These are phyloP conservation scores for Oryza australiensis DNA, from an alignment of 176 grass and related monocot species.

Conservation along the genomic window DNA sequence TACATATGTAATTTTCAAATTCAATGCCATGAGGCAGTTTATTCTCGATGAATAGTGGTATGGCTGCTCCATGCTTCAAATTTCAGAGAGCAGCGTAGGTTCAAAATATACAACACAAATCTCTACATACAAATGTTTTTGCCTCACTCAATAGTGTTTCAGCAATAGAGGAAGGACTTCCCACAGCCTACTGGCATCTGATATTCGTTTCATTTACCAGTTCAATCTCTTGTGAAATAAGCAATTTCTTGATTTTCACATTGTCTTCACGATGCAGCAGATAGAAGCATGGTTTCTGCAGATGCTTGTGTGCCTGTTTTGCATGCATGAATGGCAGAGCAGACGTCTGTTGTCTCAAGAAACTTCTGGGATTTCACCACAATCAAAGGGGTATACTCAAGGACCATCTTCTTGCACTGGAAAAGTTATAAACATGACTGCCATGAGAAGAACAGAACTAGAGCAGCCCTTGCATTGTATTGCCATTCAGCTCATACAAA, in stretches of 20 bases:
- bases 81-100: background rate
- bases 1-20: background rate
- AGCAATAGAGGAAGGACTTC: background rate
- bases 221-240: background rate
- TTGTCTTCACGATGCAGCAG: constrained; percentile 34
- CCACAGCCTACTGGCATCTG: constrained; percentile 4
- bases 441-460: constrained; percentile 1
- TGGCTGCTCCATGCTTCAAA: background rate
- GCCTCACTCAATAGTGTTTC: background rate
- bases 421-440: background rate
- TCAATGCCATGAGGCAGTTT: background rate
- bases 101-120: constrained; percentile 20
- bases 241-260: background rate
- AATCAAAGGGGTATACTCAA: constrained; percentile 52
- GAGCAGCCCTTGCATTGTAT: background rate
- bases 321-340: constrained; percentile 65
- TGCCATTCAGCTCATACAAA: constrained; percentile 3
- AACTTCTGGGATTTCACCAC: constrained; percentile 50
- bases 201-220: background rate
- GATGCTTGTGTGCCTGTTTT: constrained; percentile 37
- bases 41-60: background rate
- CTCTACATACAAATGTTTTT: background rate
- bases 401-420: constrained; percentile 66
- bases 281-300: constrained; percentile 6
- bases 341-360: constrained; percentile 56